Conservation (phyloP, 23 red algal species). For the Gracilaria gracilis region DNA sequence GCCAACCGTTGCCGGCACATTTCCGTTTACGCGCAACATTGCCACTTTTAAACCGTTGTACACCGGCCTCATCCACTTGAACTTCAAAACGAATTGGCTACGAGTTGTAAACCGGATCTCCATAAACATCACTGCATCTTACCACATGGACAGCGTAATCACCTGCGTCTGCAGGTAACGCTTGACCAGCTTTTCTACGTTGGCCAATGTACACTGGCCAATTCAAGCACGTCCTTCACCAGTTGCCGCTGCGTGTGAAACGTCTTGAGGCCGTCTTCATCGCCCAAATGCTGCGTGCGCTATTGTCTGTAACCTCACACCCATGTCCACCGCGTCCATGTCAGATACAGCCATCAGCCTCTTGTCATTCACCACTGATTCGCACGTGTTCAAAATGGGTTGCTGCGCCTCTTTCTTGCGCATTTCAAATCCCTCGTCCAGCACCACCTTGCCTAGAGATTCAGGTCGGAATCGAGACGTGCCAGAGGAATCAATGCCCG, state of each 20-base stretch:
- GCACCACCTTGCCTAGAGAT: constrained; percentile 42
- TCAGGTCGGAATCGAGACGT: constrained; percentile 63
- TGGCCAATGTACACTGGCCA: background rate
- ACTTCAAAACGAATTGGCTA: background rate
- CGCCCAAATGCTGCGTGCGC: constrained; percentile 22
- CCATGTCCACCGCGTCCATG: constrained; percentile 40
- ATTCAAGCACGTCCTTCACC: constrained; percentile 49
- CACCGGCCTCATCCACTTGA: constrained; percentile 57
- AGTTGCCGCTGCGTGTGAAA: constrained; percentile 27
- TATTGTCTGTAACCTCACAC: constrained; percentile 70
- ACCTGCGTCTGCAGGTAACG: constrained; percentile 39
- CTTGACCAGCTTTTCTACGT: constrained; percentile 22
- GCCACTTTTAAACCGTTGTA: constrained; percentile 53
- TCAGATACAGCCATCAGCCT: constrained; percentile 36
- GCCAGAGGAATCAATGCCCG: constrained; percentile 69
- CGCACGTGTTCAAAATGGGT: constrained; percentile 50
- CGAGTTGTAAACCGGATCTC: constrained; percentile 61
- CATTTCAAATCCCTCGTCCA: constrained; percentile 71
- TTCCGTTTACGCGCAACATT: background rate
- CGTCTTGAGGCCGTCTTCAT: constrained; percentile 23
- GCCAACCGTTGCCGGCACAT: constrained; percentile 5
- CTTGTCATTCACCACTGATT: background rate
- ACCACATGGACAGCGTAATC: constrained; percentile 25
- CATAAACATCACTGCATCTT: constrained; percentile 50
- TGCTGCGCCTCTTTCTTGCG: constrained; percentile 47